Conservation (phyloP, 345 rosid genomes). For the Brassica nigra region DNA sequence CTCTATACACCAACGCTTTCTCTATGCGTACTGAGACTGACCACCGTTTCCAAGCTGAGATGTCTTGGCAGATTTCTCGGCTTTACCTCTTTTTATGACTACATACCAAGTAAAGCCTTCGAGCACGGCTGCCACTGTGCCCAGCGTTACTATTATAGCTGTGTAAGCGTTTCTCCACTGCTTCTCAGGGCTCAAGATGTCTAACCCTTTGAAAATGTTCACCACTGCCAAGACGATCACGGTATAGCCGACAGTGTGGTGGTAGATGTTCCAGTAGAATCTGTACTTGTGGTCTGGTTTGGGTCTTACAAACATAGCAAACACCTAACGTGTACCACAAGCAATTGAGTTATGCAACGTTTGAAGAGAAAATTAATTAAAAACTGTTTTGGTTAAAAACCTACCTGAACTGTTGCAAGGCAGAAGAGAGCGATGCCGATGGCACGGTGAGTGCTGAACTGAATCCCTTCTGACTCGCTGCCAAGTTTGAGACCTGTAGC, state of each 20-base stretch:
- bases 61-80: constrained; percentile 21
- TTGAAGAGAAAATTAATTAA: neutral
- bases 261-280: constrained; percentile 83
- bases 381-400: neutral
- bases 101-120: constrained; percentile 43
- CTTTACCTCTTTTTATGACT: constrained; percentile 39
- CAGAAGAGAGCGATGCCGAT: constrained; percentile 79
- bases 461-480: constrained; percentile 62
- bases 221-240: constrained; percentile 58
- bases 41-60: constrained; percentile 19
- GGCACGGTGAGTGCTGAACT: constrained; percentile 53
- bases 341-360: constrained; percentile 4
- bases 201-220: constrained; percentile 77
- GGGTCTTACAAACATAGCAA: constrained; percentile 86
- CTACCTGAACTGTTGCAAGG: constrained; percentile 84
- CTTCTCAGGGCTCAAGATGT: constrained; percentile 62
- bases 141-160: constrained; percentile 18
- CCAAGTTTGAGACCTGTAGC: constrained; percentile 88
- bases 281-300: constrained; percentile 82
- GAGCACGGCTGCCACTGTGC: constrained; percentile 20
- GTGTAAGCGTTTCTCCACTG: constrained; percentile 81
- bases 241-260: constrained; percentile 67
- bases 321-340: constrained; percentile 45
- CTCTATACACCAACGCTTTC: neutral
- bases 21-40: neutral